Evolutionary conservation across 768 basidiomycete species (phyloP), one percentile per base, ranked within the genome.

Genomic region (Suillus lakei): DNA sequence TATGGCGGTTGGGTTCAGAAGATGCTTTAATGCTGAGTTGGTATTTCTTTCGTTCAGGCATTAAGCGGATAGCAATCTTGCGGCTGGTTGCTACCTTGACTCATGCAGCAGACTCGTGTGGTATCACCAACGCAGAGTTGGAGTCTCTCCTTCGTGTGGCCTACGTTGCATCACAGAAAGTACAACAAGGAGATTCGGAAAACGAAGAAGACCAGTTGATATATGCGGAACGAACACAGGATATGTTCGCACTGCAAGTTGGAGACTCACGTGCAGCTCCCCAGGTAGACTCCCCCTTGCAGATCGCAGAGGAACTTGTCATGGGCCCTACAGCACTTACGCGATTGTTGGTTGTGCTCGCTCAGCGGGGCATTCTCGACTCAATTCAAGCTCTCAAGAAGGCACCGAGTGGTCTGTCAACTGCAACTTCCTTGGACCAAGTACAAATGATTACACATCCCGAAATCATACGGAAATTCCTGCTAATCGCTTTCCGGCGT

Each of bases 301-400:
- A 71, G 39, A 66, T 77, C 7, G 68, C 74, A 18, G 66, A 68
- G 55, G 63, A 64, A 32, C 10, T 34, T 18, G 63, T 72, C 18
- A 64, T 72, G 32, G 77, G 76, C 9, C 76, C 77, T 7, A 73
- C 67, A 15, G 68, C 68, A 12, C 65, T 75, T 18, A 61, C 70
- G 21, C 72, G 77, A 5, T 61, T 78, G 21, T 67, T 77, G n/a
- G 72, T 69, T 6, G 32, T 74, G 23, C 71, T 79, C 21, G 72
- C 74, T 8, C 62, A 76, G 62, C 72, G 73, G 18, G 69, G 68
- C 26, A 18, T 72, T 18, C 67, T 78, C 8, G 67, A 64, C 5
- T 59, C 65, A 6, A 62, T 64, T n/a, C 67, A 58, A 65, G 43
- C 63, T 28, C 43, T 32, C 21, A 68, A 66, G 39, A 69, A 67